These are phyloP conservation scores for Yamadazyma ubonensis DNA, from an alignment of 805 yeast genomes.

Conservation along the genomic window DNA sequence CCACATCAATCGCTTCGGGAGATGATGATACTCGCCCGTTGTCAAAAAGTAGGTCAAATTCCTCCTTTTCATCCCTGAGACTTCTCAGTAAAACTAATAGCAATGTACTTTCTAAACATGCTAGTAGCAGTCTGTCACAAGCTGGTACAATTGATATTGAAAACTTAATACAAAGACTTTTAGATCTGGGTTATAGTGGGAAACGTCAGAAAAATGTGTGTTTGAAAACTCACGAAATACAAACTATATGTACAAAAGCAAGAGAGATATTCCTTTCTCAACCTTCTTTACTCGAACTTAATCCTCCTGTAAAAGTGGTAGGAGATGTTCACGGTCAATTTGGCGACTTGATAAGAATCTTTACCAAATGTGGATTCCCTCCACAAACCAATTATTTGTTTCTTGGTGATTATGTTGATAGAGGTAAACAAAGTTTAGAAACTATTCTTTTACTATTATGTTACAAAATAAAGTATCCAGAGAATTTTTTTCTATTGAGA, in stretches of 20 bases:
- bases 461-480: constrained; percentile 95
- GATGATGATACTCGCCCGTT: constrained; percentile 8
- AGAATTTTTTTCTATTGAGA: constrained; percentile 85
- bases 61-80: constrained; percentile 14
- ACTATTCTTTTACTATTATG: constrained; percentile 84
- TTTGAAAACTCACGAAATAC: constrained; percentile 85
- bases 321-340: constrained; percentile 98
- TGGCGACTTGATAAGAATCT: constrained; percentile 83
- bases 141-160: constrained; percentile 56
- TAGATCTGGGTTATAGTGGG: constrained; percentile 96
- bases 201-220: constrained; percentile 89
- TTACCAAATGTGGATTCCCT: constrained; percentile 96
- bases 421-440: constrained; percentile 95
- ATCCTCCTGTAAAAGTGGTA: constrained; percentile 83
- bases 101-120: constrained; percentile 8
- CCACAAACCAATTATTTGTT: constrained; percentile 90
- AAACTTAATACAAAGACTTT: constrained; percentile 81
- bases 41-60: constrained; percentile 15
- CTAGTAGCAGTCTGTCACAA: constrained; percentile 14
- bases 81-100: constrained; percentile 13
- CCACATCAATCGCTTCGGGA: constrained; percentile 3
- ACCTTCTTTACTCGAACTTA: constrained; percentile 83
- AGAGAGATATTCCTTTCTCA: constrained; percentile 87
- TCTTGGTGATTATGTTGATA: constrained; percentile 94
- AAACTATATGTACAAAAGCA: constrained; percentile 80